Evolutionary conservation across 371 early-diverging fungal species (phyloP), one percentile per base, ranked within the genome.

Genomic region (Apophysomyces trapeziformis): DNA sequence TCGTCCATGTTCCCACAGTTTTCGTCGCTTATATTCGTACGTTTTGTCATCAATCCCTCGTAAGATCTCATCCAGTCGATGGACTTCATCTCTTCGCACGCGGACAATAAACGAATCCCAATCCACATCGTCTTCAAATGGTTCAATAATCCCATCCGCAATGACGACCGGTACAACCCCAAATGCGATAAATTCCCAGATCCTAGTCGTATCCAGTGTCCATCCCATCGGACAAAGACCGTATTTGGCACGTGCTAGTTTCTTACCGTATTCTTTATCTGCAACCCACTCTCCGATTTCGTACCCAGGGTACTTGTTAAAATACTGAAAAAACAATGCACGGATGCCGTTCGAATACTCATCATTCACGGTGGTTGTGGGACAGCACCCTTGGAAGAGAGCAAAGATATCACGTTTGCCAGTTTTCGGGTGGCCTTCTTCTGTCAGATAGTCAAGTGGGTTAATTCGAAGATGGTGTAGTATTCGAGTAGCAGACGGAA

Each of bases 161-260:
- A 84, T 80, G 11, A 86, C 80, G 0, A 84, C 80, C 16, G 87
- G 85, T 0, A 86, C 85, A 0, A 86, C 87, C 13, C 84, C 86
- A 72, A 82, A 86, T 0, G 86, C 86, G 63, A 86, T 74, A 56
- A 77, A 86, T 64, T 86, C 86, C 84, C 86, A 86, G 32, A 86
- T 71, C 26, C 86, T 75, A 0, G 83, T 83, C 0, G 86, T 83
- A 64, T 83, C 84, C 59, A 86, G 67, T 4, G 84, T 83, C 81
- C 84, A 84, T 1, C 83, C 84, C 81, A 80, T 77, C 2, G 87
- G 87, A n/a, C 76, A 72, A 1, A 86, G 66, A 3, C 87, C 85
- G 61, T 80, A 86, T 35, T 80, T 80, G 4, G 87, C 69, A 26
- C 77, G 74, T 45, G 81, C 66, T 2, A 86, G 59, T 57, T 80